A percentile compares a stretch with the other conserved stretches of the same genome.
These are phyloP conservation scores for Sporothrix mexicana DNA, from an alignment of 2,329 filamentous ascomycete genomes.

Conservation along the genomic window DNA sequence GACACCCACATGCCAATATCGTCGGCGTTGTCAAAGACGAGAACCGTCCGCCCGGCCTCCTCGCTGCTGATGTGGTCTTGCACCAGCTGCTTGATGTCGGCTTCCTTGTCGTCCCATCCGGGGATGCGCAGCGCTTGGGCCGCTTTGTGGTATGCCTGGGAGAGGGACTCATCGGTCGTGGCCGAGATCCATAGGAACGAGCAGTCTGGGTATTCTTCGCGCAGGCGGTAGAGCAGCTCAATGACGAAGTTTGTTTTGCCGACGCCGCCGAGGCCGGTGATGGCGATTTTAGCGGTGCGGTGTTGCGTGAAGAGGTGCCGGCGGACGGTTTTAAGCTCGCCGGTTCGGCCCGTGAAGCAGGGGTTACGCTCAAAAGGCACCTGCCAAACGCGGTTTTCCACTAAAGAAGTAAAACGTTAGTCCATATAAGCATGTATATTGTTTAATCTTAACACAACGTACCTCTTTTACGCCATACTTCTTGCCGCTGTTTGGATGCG, in stretches of 20 bases:
- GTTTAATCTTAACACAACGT: too few species aligned
- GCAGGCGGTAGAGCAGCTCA: slow-evolving; percentile 44
- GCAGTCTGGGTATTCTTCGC: slow-evolving; percentile 41
- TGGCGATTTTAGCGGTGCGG: slow-evolving; percentile 40
- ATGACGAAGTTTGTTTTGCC: slow-evolving; percentile 51
- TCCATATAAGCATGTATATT: too few species aligned
- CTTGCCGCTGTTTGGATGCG: neutral
- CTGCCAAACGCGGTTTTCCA: neutral
- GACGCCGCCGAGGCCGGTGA: slow-evolving; percentile 46
- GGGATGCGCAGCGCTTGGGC: slow-evolving; percentile 42
- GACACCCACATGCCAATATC: slow-evolving; percentile 43
- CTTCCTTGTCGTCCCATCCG: slow-evolving; percentile 44
- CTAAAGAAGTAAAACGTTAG: neutral
- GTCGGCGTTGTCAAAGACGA: slow-evolving; percentile 54
- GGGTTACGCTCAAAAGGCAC: slow-evolving; percentile 41
- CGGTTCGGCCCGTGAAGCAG: slow-evolving; percentile 41
- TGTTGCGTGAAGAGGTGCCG: slow-evolving; percentile 33
- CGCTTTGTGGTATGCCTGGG: slow-evolving; percentile 47
- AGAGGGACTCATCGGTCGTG: slow-evolving; percentile 42
- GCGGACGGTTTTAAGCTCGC: slow-evolving; percentile 37
- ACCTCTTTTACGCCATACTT: neutral
- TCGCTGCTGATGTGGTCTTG: slow-evolving; percentile 43
- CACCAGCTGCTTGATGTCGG: slow-evolving; percentile 47
- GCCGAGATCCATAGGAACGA: slow-evolving; percentile 52
- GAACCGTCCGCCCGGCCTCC: slow-evolving; percentile 46